Evolutionary conservation across 192 early-diverging fungal species (phyloP), one percentile per base, ranked within the genome.

Genomic region (Radiomyces spectabilis): DNA sequence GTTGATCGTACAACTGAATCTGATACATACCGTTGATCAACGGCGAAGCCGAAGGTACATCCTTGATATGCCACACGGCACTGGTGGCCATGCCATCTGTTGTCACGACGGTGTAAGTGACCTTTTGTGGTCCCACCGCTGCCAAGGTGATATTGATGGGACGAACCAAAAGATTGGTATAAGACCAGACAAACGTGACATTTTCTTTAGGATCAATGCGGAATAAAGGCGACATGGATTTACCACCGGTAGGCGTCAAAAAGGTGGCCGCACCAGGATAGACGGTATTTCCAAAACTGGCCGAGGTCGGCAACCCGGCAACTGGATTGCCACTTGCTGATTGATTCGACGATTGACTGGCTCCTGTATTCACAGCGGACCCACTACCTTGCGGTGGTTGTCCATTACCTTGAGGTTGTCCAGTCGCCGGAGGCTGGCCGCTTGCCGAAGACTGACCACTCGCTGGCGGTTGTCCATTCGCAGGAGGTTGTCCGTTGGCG

Each of bases 171-270:
- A 70, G 53, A 40, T 65, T 51, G 22, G 68, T 59, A 33, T 56
- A 70, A 32, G 27, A 32, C 68, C 68, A 70, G 2, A 54, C 18
- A 50, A 70, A 55, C 12, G 68, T 70, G 47, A 70, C 58, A 38
- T 66, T 66, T 41, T 59, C 58, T 26, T 49, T 65, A 5, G 44
- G 0, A 31, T 50, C 47, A 9, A 60, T 54, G 8, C 57, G 51
- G 29, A 55, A 63, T 22, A 70, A 49, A 13, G 68, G 68, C 4
- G 51, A 30, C n/a, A 55, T 41, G 25, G 61, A 63, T 52, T 59
- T 52, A 49, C 55, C 60, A 7, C 52, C 24, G 18, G 53, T 70
- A 25, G 68, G 68, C 12, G 56, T 41, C 38, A 60, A 34, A 34
- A 57, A 61, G 15, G 45, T 22, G 26, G 57, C 53, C 10, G 32